Base-by-base conservation (phyloP, 345 rosid species). In the Eutrema japonicum region DNA sequence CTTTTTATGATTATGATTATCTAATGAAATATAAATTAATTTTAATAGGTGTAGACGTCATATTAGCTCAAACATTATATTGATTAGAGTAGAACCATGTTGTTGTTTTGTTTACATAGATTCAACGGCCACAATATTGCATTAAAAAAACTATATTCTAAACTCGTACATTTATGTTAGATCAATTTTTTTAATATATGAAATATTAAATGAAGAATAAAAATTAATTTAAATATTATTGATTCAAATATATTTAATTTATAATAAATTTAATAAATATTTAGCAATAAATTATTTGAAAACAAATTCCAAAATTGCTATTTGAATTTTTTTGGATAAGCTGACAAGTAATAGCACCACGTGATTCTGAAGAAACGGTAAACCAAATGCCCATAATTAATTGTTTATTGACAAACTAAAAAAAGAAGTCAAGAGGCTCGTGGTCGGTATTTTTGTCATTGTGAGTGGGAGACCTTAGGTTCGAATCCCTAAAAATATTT, bases 341-440 rank as follows among this genome's bases (percentile, higher is more conserved):
- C 1, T 55, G 6, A 53, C 32, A 62, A 62, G 66, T 42, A 30
- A 51, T 40, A 52, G 41, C 40, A 68, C 40, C 50, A 14, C 14
- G 10, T 54, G 53, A 8, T 70, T 37, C 48, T n/a, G 40, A 59
- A 48, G 6, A 37, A 59, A 27, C 66, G 47, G 54, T 26, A 58
- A 57, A 58, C 27, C 46, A 35, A 56, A 68, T 54, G 43, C 8
- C 30, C 43, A 67, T 29, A 26, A 10, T 35, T 22, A 11, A 36
- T 70, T 7, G 58, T 49, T 27, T 29, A 49, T 18, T 37, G 1
- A 10, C 18, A 40, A 9, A 52, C 13, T 8, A 2, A 48, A 33
- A 5, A 35, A 18, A n/a, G n/a, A n/a, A n/a, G 1, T 1, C 18
- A 18, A 18, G 18, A 18, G 18, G 18, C 18, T 18, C 18, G 18